A percentile compares a stretch with the other conserved stretches of the same genome.
Evolutionary conservation across 2,329 filamentous ascomycete species (phyloP).

Genomic region (Stachybotrys chartarum): DNA sequence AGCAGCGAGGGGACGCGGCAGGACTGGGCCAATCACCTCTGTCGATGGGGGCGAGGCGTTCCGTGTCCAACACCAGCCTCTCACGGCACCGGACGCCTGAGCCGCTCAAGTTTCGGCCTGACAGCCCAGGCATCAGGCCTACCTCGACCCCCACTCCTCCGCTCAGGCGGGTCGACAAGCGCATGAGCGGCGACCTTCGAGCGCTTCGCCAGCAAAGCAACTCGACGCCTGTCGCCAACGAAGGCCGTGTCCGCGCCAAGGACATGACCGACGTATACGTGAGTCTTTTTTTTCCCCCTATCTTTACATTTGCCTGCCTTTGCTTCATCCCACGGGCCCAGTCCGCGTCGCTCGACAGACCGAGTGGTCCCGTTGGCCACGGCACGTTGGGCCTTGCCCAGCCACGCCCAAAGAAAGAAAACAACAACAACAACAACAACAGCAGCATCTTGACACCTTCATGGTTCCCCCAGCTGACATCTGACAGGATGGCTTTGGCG

Average conservation of each 20-base stretch:
- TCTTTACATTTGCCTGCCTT: constrained; percentile 2
- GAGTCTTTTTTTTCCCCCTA: constrained; percentile 39
- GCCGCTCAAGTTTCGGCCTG: constrained; percentile 49
- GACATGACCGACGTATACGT: constrained; percentile 93
- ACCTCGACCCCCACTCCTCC: constrained; percentile 50
- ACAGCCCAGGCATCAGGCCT: constrained; percentile 49
- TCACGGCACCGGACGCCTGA: constrained; percentile 45
- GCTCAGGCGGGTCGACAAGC: constrained; percentile 60
- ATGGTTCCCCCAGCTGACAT: not conserved
- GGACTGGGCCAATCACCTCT: not conserved
- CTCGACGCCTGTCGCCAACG: constrained; percentile 69
- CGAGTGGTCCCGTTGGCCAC: not conserved
- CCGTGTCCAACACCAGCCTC: constrained; percentile 47
- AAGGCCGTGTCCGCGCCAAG: constrained; percentile 75
- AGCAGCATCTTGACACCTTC: not conserved
- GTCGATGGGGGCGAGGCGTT: constrained; percentile 26
- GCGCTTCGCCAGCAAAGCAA: constrained; percentile 29
- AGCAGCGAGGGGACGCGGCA: not conserved
- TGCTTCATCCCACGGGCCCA: not conserved
- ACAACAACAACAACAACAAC: not conserved
- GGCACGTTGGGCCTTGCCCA: not conserved
- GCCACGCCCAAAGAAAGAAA: not conserved
- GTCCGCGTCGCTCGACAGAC: no score
- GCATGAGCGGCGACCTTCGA: constrained; percentile 67
- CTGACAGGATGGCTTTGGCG: constrained; percentile 82